Evolutionary conservation across 768 basidiomycete genomes (phyloP), one percentile per base, ranked within the genome.

Genomic region (Agrocybe praecox): DNA sequence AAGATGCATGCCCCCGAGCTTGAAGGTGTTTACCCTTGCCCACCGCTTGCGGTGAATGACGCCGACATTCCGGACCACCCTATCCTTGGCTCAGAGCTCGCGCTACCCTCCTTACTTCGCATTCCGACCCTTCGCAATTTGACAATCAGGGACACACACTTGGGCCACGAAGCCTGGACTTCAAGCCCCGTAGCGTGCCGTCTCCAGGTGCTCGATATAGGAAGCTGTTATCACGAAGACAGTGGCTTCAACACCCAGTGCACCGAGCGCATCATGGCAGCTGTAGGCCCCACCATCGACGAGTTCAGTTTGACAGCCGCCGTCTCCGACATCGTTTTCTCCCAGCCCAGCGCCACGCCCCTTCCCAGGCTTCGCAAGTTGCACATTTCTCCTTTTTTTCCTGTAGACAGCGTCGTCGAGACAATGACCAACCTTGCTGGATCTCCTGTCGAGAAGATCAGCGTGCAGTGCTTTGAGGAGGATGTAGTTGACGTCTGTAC

Each of bases 141-240:
- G 60, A 77, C 78, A 43, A 83, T 91, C 63, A 80, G 80, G 54
- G 88, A 89, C 65, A 89, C 87, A 0, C 89, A 89, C 70, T 79
- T 91, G 54, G 88, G 87, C 15, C 85, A 87, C 67, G 73, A 74
- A 47, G 73, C 73, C 33, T 87, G 85, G 86, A 71, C 76, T n/a
- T 72, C 74, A 22, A 77, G 75, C n/a, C 77, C 78, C 34, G 75
- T 82, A 56, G 66, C 69, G 19, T 85, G 84, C 68, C 74, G 75
- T 17, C 74, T 88, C 44, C 72, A 85, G 60, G 72, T 82, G 40
- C 79, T 88, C 49, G 83, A 86, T 63, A 77, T 88, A 48, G 81
- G 80, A 24, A 77, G 76, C 68, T 85, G 82, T 72, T 78, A 74
- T 61, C 78, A 82, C 71, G 83, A 80, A 62, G 74, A 76, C 52